These are phyloP conservation scores for Aspergillus pseudonomiae DNA, from an alignment of 2,329 filamentous ascomycete species.

Conservation along the genomic window DNA sequence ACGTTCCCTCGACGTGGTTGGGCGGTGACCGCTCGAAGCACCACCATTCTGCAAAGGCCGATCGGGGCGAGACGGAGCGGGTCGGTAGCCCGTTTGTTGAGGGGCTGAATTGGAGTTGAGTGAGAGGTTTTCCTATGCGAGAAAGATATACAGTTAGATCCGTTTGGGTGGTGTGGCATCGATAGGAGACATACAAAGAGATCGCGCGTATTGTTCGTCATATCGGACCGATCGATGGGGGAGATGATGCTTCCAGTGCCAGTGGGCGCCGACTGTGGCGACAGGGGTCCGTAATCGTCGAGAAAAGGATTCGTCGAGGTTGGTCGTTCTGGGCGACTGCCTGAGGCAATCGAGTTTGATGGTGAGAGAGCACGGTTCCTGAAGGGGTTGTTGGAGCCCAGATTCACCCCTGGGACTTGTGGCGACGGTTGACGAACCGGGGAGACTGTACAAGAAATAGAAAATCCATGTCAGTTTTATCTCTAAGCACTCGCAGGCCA, in stretches of 20 bases:
- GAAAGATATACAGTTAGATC: constrained; percentile 14
- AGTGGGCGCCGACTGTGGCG: constrained; percentile 39
- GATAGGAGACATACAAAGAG: constrained; percentile 59
- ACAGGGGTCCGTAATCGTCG: constrained; percentile 48
- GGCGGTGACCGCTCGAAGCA: constrained; percentile 25
- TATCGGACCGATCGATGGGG: constrained; percentile 39
- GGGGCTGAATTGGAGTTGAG: constrained; percentile 32
- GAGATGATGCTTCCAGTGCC: constrained; percentile 34
- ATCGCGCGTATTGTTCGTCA: constrained; percentile 56
- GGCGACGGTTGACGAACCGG: constrained; percentile 39
- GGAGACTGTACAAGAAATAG: constrained; percentile 15
- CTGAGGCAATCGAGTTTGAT: constrained; percentile 31
- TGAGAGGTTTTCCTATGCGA: constrained; percentile 42
- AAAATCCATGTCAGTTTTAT: constrained; percentile 7
- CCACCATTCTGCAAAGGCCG: constrained; percentile 26
- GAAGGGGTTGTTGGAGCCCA: constrained; percentile 55
- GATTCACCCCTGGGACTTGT: constrained; percentile 30
- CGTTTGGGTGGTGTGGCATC: constrained; percentile 6
- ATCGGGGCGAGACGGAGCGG: constrained; percentile 40
- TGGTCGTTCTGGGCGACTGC: constrained; percentile 47
- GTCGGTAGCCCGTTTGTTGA: constrained; percentile 43
- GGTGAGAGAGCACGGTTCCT: constrained; percentile 51
- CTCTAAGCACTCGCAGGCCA: background rate
- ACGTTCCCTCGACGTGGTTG: constrained; percentile 28
- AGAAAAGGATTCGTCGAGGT: constrained; percentile 66